Percentiles rank a stretch among this genome's conserved stretches.
phyloP scores from a whole-genome alignment of 352 stramenopile species.

The Phytopythium mirpurense region DNA sequence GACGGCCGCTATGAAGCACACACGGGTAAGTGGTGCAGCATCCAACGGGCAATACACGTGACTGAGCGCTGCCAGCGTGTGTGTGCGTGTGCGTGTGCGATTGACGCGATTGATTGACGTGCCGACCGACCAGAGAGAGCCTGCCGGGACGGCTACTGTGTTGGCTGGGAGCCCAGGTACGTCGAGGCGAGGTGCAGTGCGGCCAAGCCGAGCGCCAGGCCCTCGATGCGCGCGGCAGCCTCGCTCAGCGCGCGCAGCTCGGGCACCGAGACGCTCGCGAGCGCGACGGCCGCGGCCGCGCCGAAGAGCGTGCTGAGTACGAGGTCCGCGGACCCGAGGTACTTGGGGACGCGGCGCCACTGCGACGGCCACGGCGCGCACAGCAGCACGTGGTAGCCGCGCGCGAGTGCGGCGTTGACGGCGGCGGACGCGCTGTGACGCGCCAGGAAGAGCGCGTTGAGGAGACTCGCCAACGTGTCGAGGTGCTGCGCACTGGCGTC shows the following conservation, averaged over 20 bases:
- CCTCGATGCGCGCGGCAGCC: constrained; percentile 41
- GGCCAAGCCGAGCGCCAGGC: constrained; percentile 26
- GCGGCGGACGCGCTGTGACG: constrained; percentile 21
- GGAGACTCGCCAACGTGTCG: constrained; percentile 27
- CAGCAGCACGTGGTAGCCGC: constrained; percentile 50
- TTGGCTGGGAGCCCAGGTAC: constrained; percentile 3
- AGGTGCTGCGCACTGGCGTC: constrained; percentile 3
- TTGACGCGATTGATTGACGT: constrained; percentile 6
- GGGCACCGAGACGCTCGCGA: constrained; percentile 27
- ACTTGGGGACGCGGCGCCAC: constrained; percentile 47
- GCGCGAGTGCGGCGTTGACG: constrained; percentile 31
- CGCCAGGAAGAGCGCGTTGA: constrained; percentile 44
- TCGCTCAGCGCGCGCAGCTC: constrained; percentile 47
- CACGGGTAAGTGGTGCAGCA: background rate
- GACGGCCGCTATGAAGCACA: too few relatives aligned
- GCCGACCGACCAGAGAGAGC: too few relatives aligned
- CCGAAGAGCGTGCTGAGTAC: constrained; percentile 56
- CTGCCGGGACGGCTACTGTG: background rate
- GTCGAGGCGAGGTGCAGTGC: constrained; percentile 31
- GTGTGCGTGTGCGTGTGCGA: too few relatives aligned
- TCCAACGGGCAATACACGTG: too few relatives aligned
- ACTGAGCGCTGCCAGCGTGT: too few relatives aligned
- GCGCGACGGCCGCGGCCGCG: constrained; percentile 22
- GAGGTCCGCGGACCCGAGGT: constrained; percentile 60
- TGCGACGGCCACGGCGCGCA: constrained; percentile 33